phyloP scores from a whole-genome alignment of 2,329 filamentous ascomycete species.

The Fusarium coicis region DNA sequence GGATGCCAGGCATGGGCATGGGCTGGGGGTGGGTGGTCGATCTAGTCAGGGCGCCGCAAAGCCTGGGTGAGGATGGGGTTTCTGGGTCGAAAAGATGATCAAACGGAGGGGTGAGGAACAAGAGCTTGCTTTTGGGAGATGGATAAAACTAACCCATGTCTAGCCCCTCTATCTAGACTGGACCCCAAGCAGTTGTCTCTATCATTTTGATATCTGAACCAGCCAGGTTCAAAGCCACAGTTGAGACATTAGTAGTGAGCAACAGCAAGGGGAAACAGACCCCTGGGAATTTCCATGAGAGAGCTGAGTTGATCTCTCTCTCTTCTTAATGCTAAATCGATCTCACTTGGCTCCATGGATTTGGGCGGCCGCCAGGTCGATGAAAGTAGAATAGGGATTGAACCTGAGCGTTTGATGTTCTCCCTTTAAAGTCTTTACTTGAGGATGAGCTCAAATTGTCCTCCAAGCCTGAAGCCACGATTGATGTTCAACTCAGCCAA shows the following conservation, averaged over 20 bases:
- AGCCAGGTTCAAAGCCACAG: constrained; percentile 29
- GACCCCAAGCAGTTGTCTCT: constrained; percentile 31
- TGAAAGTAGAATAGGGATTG: background rate
- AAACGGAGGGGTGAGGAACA: constrained; percentile 39
- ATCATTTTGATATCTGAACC: constrained; percentile 37
- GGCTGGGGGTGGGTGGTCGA: constrained; percentile 31
- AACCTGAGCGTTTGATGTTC: background rate
- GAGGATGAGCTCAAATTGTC: background rate
- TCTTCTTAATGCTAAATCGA: constrained; percentile 22
- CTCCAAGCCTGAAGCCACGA: constrained; percentile 2
- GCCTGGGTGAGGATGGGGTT: constrained; percentile 38
- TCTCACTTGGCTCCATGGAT: constrained; percentile 12
- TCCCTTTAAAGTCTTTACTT: background rate
- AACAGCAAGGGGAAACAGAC: constrained; percentile 23
- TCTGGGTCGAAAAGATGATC: constrained; percentile 42
- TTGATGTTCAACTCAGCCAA: background rate
- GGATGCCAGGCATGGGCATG: constrained; percentile 26
- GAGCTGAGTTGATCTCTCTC: constrained; percentile 23
- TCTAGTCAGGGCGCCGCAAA: constrained; percentile 30
- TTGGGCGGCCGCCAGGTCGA: constrained; percentile 10
- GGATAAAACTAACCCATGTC: constrained; percentile 38
- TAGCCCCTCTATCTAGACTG: constrained; percentile 31
- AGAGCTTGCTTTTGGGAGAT: constrained; percentile 32
- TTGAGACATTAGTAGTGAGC: constrained; percentile 39
- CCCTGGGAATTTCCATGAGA: constrained; percentile 15